phyloP scores from a whole-genome alignment of 75 land plant species.

The Larix kaempferi region DNA sequence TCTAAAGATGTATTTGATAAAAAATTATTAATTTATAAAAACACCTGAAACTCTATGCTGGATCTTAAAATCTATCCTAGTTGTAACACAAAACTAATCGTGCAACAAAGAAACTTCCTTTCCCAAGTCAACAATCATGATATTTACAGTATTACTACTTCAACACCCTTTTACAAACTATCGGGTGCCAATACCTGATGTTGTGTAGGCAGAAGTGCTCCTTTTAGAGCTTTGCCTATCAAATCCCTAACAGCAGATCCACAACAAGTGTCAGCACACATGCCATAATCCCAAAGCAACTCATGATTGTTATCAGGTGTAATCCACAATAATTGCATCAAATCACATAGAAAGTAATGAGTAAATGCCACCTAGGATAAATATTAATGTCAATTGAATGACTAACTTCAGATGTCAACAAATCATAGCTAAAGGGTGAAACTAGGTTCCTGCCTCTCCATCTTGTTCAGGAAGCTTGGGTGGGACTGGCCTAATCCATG shows the following conservation, averaged over 20 bases:
- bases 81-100: neutral
- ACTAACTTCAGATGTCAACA: too few species aligned
- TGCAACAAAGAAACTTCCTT: too few species aligned
- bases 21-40: too few species aligned
- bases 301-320: too few species aligned
- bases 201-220: constrained; percentile 80
- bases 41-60: too few species aligned
- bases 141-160: too few species aligned
- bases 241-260: constrained; percentile 87
- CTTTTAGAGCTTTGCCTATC: constrained; percentile 80
- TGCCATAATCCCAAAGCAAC: constrained; percentile 85
- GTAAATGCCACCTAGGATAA: too few species aligned
- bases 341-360: too few species aligned
- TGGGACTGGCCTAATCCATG: too few species aligned
- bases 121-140: neutral
- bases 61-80: neutral
- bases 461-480: too few species aligned
- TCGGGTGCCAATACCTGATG: constrained; percentile 55
- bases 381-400: too few species aligned
- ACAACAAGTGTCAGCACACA: constrained; percentile 96
- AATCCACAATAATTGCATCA: too few species aligned
- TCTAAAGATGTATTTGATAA: neutral
- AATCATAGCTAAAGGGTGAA: neutral
- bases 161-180: neutral
- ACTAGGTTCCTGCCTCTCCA: constrained; percentile 57